phyloP scores from a whole-genome alignment of 495 filamentous ascomycete species.

The Massariosphaeria phaeospora region DNA sequence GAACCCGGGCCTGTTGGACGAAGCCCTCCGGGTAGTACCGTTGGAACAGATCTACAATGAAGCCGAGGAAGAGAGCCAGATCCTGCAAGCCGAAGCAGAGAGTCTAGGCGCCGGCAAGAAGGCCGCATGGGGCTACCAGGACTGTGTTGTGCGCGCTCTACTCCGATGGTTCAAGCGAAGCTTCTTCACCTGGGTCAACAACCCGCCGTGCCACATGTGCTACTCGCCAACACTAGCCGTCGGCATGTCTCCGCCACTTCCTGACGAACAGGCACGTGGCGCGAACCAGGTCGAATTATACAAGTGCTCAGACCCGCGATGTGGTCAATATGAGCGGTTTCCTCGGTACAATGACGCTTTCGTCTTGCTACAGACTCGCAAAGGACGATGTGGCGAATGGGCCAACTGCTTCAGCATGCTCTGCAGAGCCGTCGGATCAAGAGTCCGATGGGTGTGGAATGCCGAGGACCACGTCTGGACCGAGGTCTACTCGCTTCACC shows the following conservation, averaged over 20 bases:
- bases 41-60: constrained; percentile 89
- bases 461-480: constrained; percentile 97
- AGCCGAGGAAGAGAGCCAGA: constrained; percentile 86
- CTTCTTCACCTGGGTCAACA: constrained; percentile 97
- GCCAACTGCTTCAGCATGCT: constrained; percentile 99
- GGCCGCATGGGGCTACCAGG: constrained; percentile 96
- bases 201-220: constrained; percentile 78
- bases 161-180: constrained; percentile 92
- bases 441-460: constrained; percentile 98
- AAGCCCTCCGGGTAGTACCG: constrained; percentile 79
- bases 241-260: constrained; percentile 75
- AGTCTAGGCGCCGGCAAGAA: constrained; percentile 70
- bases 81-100: constrained; percentile 78
- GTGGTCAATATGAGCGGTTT: constrained; percentile 77
- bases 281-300: constrained; percentile 86
- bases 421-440: constrained; percentile 81
- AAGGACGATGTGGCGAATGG: constrained; percentile 91
- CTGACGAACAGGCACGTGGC: constrained; percentile 82
- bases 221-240: constrained; percentile 73
- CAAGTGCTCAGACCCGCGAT: constrained; percentile 66
- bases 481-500: constrained; percentile 92
- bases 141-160: constrained; percentile 89
- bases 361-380: constrained; percentile 77
- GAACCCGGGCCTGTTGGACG: constrained; percentile 92
- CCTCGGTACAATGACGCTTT: constrained; percentile 95